Evolutionary conservation across 352 stramenopile genomes (phyloP), one percentile per base, ranked within the genome.

Genomic region (Peronospora farinosa): DNA sequence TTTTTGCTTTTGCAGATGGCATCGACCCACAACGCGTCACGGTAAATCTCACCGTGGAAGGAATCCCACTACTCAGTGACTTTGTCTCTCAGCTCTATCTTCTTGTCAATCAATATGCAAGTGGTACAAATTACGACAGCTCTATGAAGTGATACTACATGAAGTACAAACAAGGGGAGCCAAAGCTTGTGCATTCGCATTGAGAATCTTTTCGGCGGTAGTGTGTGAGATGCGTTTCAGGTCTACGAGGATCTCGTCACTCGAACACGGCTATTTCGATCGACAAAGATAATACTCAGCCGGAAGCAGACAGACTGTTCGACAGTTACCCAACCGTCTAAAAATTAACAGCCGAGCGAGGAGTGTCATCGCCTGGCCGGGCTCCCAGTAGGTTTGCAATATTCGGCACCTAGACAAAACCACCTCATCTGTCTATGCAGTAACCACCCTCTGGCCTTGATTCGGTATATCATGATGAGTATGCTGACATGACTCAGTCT

Each of bases 271-370:
- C 52, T 60, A 38, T 50, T 40, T 21, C 32, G 15, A 40, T 46
- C 51, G 1, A 21, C 41, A 31, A 45, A 57, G 50, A 49, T 60
- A 48, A 5, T 23, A 23, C 47, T 51, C 54, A 61, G 54, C 40
- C 40, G 33, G 47, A 44, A 57, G 21, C 6, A 25, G 16, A n/a
- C 51, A 54, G 46, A 42, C 27, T 51, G 40, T 46, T 43, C 31
- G 51, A 36, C 53, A 39, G 35, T 31, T 47, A 47, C 44, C 43
- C 31, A 27, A 40, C 45, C 42, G 51, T 15, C 23, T 27, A 43
- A 59, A 44, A 59, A 43, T 27, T 10, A 50, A 39, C 53, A 61
- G 53, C 46, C 35, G 53, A 56, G 7, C 27, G 43, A 54, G 37
- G 38, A 44, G 36, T 39, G 51, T 44, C 12, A 12, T 40, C 23